Evolutionary conservation across 2,329 filamentous ascomycete species (phyloP), one percentile per base, ranked within the genome.

Genomic region (Colletotrichum paranaense): DNA sequence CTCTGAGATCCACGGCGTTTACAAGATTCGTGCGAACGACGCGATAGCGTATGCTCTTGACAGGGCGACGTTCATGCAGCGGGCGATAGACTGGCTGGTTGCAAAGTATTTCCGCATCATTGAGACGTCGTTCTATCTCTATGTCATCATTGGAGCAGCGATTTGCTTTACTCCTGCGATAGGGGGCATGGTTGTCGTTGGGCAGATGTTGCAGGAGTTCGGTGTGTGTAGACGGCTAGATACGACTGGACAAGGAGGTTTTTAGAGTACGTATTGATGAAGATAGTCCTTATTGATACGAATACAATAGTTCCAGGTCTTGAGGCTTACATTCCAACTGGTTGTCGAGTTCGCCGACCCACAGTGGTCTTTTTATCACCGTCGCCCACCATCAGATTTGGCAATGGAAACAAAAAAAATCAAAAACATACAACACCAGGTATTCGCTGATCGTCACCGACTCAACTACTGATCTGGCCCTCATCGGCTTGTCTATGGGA

Each of bases 81-180:
- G 70, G 7, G 59, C n/a, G 46, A 70, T 73, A 56, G 70, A 73
- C 67, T 73, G 70, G 70, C 26, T 73, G 22, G 70, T 73, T 28
- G 46, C 70, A 22, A 70, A 70, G n/a, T 73, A 73, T n/a, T 73
- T 73, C 16, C 62, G 66, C 35, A 35, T 70, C 6, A 49, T 73
- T 22, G 56, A 73, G 59, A 65, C 66, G 1, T 73, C 66, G 4
- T 73, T 73, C 26, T 73, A 73, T 24, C 8, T 32, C 16, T 65
- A 60, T 19, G 59, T 73, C 3, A 30, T 56, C 0, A 53, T 70
- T 38, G 70, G 70, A 4, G 66, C 66, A 16, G 70, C 58, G 6
- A 49, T 73, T 4, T 49, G 62, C 16, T 70, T 73, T 9, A 70
- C 66, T 4, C 70, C 70, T 11, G 70, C 70, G 6, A 65, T 73